Conservation (phyloP, 345 rosid genomes). For the Murraya paniculata region DNA sequence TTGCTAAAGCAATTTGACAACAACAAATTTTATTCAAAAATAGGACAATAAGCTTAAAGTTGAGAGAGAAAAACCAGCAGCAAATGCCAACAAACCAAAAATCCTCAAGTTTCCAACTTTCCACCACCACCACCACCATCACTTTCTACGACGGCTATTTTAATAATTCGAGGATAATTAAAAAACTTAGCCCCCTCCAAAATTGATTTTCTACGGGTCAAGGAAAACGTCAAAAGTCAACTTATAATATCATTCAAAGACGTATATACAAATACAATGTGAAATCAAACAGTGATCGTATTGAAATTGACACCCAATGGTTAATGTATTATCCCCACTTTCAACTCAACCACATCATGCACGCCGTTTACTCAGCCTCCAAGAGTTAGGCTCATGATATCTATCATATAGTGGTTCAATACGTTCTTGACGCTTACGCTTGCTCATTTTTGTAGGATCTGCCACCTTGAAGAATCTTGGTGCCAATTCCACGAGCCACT, state of each 20-base stretch:
- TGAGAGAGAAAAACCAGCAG: neutral
- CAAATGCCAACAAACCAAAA: neutral
- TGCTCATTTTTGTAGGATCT: constrained; percentile 87
- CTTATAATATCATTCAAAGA: neutral
- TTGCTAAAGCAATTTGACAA: neutral
- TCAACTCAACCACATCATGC: constrained; percentile 37
- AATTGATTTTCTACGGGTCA: neutral
- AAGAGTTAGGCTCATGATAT: constrained; percentile 87
- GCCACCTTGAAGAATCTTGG: constrained; percentile 86
- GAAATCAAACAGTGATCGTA: neutral
- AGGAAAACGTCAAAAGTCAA: neutral
- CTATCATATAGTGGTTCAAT: constrained; percentile 86
- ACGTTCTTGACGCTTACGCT: constrained; percentile 85
- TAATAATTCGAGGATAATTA: too few relatives aligned
- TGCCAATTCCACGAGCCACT: constrained; percentile 90
- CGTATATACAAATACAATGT: constrained; percentile 10
- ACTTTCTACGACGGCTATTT: neutral
- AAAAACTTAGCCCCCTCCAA: neutral
- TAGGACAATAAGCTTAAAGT: neutral
- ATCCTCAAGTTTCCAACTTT: neutral
- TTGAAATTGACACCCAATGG: neutral
- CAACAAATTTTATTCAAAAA: neutral
- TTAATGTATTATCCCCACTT: neutral
- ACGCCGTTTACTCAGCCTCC: constrained; percentile 82
- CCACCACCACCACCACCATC: neutral